Percentiles rank a stretch among this genome's conserved stretches.
Conservation (phyloP, 805 yeast genomes). For the Cyberlindnera mycetangii region DNA sequence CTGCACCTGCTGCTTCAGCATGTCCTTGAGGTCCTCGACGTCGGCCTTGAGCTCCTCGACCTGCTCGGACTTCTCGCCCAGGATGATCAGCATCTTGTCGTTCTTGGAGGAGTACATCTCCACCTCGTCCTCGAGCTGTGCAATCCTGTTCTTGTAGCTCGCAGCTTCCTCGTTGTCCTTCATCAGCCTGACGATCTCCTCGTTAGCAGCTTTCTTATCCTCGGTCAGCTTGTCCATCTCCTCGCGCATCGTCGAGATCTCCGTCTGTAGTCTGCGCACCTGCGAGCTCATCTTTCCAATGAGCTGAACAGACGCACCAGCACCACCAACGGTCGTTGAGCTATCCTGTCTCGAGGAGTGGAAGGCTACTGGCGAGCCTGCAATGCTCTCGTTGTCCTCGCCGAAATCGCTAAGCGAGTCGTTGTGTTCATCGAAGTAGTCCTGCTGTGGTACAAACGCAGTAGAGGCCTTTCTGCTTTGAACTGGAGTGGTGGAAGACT, state of each 20-base stretch:
- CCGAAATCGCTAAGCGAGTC: slow-evolving; percentile 14
- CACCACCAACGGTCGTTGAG: slow-evolving; percentile 16
- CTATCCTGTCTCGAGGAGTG: slow-evolving; percentile 10
- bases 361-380: slow-evolving; percentile 22
- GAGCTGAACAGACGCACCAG: slow-evolving; percentile 51
- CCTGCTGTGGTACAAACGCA: slow-evolving; percentile 10
- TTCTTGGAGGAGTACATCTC: slow-evolving; percentile 32
- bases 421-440: slow-evolving; percentile 14
- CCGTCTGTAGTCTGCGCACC: slow-evolving; percentile 77
- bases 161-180: slow-evolving; percentile 49
- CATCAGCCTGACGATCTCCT: slow-evolving; percentile 60
- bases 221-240: slow-evolving; percentile 50
- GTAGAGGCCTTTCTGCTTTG: slow-evolving; percentile 26
- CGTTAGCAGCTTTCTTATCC: slow-evolving; percentile 66
- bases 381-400: slow-evolving; percentile 16
- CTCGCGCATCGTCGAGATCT: slow-evolving; percentile 60
- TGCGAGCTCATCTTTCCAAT: slow-evolving; percentile 73
- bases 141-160: slow-evolving; percentile 34
- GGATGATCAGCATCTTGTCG: slow-evolving; percentile 58
- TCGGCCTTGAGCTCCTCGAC: slow-evolving; percentile 87
- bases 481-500: slow-evolving; percentile 47
- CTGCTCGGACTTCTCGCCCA: slow-evolving; percentile 85
- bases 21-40: slow-evolving; percentile 81
- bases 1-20: slow-evolving; percentile 80
- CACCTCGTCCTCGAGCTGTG: slow-evolving; percentile 36